Base-by-base conservation (phyloP, 371 early-diverging fungal species). In the Mucor irregularis region DNA sequence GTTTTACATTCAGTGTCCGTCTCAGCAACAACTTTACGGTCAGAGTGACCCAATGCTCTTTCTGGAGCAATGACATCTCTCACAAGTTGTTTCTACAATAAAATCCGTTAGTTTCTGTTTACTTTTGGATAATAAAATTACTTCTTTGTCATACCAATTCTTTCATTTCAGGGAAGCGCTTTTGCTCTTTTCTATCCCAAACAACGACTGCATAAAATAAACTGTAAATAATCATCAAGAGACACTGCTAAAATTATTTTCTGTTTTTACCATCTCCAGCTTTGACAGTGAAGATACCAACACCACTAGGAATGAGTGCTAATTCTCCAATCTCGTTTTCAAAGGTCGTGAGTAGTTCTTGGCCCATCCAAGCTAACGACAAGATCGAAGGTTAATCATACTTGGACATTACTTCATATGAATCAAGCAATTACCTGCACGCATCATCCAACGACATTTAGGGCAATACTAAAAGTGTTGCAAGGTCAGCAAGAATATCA, bases 111-210 rank as follows among this genome's bases (percentile, higher is more conserved):
- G n/a, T n/a, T n/a, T n/a, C n/a, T n/a, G n/a, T n/a, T n/a, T 24
- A 13, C 22, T 14, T 16, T 31, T 3, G 17, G 11, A 19, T 14
- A 37, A 4, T 14, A 11, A 13, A 16, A 5, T 14, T n/a, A n/a
- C 9, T 14, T 19, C 26, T n/a, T 4, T 19, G 8, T 22, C 30
- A 31, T 69, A 81, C 81, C 65, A 85, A 63, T 55, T 87, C 87
- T 64, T 89, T 89, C 72, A 88, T 76, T 63, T 89, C 89, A 8
- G 89, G 89, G 57, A 89, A 88, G 28, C 86, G 53, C 11, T 80
- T 80, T 50, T 80, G 74, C 14, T 78, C 67, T 61, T 85, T 87
- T 53, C 89, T 79, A 62, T 89, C 86, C 73, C 82, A 89, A 38
- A 89, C 72, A 26, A 81, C 63, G 13, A 63, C 73, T 76, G 43